These are phyloP conservation scores for Zopfochytrium polystomum DNA, from an alignment of 371 early-diverging fungal species.

Conservation along the genomic window DNA sequence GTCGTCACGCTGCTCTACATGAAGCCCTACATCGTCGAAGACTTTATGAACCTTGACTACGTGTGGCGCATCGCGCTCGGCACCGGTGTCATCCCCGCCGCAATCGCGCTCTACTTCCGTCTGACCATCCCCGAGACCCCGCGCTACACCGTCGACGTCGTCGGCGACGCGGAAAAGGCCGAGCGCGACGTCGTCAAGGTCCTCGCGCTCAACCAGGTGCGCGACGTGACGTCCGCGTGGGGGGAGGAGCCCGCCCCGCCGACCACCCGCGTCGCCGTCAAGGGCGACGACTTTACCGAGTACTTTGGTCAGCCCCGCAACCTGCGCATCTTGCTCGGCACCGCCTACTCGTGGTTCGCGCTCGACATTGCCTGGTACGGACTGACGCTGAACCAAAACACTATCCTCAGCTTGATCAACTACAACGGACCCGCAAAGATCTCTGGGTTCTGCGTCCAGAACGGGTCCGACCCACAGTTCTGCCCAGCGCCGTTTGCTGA, in stretches of 20 bases:
- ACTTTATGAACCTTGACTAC: slow-evolving; percentile 70
- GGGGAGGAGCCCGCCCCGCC: not conserved
- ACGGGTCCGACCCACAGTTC: slow-evolving; percentile 41
- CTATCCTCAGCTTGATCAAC: slow-evolving; percentile 69
- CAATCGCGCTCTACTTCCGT: slow-evolving; percentile 80
- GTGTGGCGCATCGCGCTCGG: slow-evolving; percentile 74
- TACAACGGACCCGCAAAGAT: slow-evolving; percentile 31
- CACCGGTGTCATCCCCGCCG: slow-evolving; percentile 78
- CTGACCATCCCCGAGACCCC: slow-evolving; percentile 93
- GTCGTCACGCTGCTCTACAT: slow-evolving; percentile 66
- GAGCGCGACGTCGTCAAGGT: slow-evolving; percentile 66
- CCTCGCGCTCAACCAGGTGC: slow-evolving; percentile 14
- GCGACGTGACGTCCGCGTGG: slow-evolving; percentile 10
- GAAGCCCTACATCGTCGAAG: slow-evolving; percentile 58
- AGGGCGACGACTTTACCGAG: slow-evolving; percentile 50
- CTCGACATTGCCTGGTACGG: slow-evolving; percentile 87
- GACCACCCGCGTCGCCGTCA: slow-evolving; percentile 1
- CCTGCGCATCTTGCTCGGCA: slow-evolving; percentile 72
- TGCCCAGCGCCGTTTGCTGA: slow-evolving; percentile 40
- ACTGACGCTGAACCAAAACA: slow-evolving; percentile 73
- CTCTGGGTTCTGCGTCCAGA: slow-evolving; percentile 31
- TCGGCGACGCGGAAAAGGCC: slow-evolving; percentile 45
- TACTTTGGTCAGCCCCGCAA: slow-evolving; percentile 79
- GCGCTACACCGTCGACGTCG: slow-evolving; percentile 70
- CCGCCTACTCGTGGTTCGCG: slow-evolving; percentile 71